Conservation (phyloP, 139 green algal genomes). For the Gonium pectorale region DNA sequence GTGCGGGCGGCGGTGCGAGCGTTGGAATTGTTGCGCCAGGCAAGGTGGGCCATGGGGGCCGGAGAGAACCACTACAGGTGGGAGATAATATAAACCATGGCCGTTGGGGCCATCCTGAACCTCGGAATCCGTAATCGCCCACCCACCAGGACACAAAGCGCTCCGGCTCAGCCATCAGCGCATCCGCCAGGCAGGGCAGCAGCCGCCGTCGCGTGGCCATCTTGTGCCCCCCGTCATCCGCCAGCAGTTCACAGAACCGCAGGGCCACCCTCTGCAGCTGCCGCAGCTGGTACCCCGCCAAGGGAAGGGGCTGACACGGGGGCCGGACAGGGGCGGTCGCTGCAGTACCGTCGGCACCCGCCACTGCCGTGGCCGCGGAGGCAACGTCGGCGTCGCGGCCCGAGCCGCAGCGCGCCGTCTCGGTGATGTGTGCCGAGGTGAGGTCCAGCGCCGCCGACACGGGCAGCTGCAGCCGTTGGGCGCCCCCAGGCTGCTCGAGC, state of each 20-base stretch:
- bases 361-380: too few species aligned
- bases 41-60: too few species aligned
- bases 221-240: constrained; percentile 17
- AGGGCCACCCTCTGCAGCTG: constrained; percentile 30
- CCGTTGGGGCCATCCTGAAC: too few species aligned
- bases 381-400: neutral
- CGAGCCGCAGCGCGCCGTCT: neutral
- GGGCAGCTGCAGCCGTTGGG: neutral
- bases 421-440: neutral
- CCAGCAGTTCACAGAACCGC: constrained; percentile 16
- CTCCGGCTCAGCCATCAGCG: constrained; percentile 17
- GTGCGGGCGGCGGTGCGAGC: too few species aligned
- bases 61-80: too few species aligned
- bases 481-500: neutral
- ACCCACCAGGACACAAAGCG: constrained; percentile 18
- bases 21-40: too few species aligned
- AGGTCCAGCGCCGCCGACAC: constrained; percentile 4
- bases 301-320: too few species aligned
- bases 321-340: too few species aligned
- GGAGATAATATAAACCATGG: too few species aligned
- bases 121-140: too few species aligned
- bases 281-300: neutral
- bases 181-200: constrained; percentile 25
- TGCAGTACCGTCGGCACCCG: too few species aligned
- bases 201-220: neutral